Evolutionary conservation across 2,329 filamentous ascomycete genomes (phyloP).

Genomic region (Penicillium sp.): DNA sequence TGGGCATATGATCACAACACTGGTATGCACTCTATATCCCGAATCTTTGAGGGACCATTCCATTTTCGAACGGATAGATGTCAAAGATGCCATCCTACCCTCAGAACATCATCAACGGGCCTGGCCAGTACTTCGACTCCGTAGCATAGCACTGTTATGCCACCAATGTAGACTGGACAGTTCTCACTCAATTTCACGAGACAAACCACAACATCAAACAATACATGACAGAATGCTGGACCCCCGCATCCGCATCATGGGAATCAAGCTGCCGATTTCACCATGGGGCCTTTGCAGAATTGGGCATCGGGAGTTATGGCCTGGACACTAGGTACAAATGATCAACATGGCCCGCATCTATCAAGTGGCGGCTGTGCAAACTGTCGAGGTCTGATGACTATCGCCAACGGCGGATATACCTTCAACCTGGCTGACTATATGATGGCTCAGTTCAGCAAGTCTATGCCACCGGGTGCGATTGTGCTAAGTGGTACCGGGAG

Average conservation of each 20-base stretch:
- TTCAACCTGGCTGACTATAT: conserved; percentile 54
- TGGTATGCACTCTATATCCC: conserved; percentile 9
- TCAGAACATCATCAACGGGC: conserved; percentile 31
- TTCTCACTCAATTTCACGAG: conserved; percentile 36
- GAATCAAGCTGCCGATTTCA: conserved; percentile 28
- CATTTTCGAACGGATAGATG: background rate
- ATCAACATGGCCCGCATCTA: conserved; percentile 27
- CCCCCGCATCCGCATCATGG: conserved; percentile 24
- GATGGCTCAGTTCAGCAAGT: conserved; percentile 53
- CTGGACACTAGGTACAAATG: conserved; percentile 32
- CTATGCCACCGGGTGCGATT: conserved; percentile 47
- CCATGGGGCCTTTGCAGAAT: conserved; percentile 31
- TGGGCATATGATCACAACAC: conserved; percentile 44
- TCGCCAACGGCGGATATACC: conserved; percentile 42
- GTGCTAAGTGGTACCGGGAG: conserved; percentile 47
- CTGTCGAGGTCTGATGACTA: conserved; percentile 29
- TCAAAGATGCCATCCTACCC: conserved; percentile 35
- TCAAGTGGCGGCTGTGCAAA: conserved; percentile 27
- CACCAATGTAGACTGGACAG: conserved; percentile 32
- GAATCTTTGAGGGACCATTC: background rate
- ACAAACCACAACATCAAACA: conserved; percentile 33
- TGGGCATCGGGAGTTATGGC: conserved; percentile 30
- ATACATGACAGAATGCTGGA: conserved; percentile 44
- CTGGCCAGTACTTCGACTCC: conserved; percentile 28
- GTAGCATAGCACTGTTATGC: conserved; percentile 44